Base-by-base conservation (phyloP, 2,329 filamentous ascomycete genomes). In the Penicillium corylophilum region DNA sequence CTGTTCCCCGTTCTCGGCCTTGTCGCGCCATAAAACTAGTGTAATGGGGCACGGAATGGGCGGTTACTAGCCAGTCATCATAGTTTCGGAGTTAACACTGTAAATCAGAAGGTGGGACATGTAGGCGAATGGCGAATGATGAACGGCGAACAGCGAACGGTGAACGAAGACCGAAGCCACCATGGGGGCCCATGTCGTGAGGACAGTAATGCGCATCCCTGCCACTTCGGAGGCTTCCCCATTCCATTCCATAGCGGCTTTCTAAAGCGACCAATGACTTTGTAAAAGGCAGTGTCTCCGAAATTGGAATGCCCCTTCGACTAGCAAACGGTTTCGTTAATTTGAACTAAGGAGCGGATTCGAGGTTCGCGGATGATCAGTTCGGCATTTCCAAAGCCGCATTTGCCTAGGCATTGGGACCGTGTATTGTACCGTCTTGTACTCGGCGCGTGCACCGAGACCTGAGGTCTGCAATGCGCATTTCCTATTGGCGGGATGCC, bases 401-500 rank as follows among this genome's bases (percentile, higher is more conserved):
- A n/a, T n/a, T n/a, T n/a, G n/a, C n/a, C n/a, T n/a, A n/a, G n/a
- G n/a, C n/a, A n/a, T n/a, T n/a, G n/a, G n/a, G n/a, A n/a, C n/a
- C 26, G 12, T 23, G 23, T 29, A 13, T 39, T n/a, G 53, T 59
- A 43, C 20, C 5, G 45, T 55, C 51, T 42, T 26, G 54, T 56
- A 26, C 29, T 18, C 18, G 29, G 46, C 48, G 53, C 48, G 23
- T 38, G 43, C 46, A 10, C 43, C n/a, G 33, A 51, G 33, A 35
- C 6, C 10, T 41, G 31, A 29, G 22, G 7, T 7, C 41, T 10
- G 10, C 5, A 44, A 22, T 2, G 1, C 2, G 4, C 22, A 1
- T 1, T 23, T 46, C 1, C 56, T 22, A 62, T 52, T 62, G 59
- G 61, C 51, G 61, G 61, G 50, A 50, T 39, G 13, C 8, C 20